A percentile compares a stretch with the other conserved stretches of the same genome.
phyloP scores from a whole-genome alignment of 305 asterid species.

The Solanum hybrid region DNA sequence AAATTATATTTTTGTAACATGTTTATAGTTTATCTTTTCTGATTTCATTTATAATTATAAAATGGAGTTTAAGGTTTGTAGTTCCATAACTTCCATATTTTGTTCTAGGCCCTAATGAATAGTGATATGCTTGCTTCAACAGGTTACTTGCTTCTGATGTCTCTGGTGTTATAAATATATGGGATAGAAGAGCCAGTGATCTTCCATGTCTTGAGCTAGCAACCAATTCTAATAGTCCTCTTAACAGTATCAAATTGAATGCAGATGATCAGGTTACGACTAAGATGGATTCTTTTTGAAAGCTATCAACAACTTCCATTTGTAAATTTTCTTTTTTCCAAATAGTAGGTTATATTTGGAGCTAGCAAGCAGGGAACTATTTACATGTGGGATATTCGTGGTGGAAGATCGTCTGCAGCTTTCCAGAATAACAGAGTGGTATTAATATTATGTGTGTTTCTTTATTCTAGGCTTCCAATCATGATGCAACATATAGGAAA shows the following conservation, averaged over 20 bases:
- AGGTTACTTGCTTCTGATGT: constrained; percentile 88
- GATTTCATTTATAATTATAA: not conserved
- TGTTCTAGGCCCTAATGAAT: not conserved
- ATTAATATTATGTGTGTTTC: constrained; percentile 1
- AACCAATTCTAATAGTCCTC: constrained; percentile 46
- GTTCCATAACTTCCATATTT: not conserved
- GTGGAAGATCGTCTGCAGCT: constrained; percentile 64
- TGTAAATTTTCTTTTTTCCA: not conserved
- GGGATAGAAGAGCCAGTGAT: constrained; percentile 85
- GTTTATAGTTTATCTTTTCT: not conserved
- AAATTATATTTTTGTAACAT: not conserved
- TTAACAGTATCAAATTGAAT: constrained; percentile 68
- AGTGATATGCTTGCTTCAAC: not conserved
- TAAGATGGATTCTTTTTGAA: constrained; percentile 3
- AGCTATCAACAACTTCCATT: not conserved
- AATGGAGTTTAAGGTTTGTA: not conserved
- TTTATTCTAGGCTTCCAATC: not conserved
- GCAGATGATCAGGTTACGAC: constrained; percentile 61
- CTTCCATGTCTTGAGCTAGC: constrained; percentile 71
- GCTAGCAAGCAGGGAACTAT: constrained; percentile 63
- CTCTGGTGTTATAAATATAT: constrained; percentile 60
- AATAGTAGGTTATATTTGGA: constrained; percentile 70
- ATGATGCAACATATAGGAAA: not conserved
- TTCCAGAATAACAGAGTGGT: constrained; percentile 72
- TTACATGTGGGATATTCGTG: constrained; percentile 88